Evolutionary conservation across 371 early-diverging fungal species (phyloP).

Genomic region (Rhizopus sp.): DNA sequence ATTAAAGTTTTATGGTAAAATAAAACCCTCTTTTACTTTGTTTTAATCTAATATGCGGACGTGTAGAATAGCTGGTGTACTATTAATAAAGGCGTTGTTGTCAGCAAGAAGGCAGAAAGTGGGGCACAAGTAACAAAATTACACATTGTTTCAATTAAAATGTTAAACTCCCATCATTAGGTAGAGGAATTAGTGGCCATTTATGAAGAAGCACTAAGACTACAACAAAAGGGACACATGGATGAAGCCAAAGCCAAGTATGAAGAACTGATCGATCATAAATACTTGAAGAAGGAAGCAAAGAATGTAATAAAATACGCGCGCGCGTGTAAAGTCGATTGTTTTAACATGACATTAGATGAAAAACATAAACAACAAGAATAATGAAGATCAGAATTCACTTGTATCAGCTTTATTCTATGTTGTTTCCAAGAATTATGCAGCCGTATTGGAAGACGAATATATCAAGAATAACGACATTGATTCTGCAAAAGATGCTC

Average conservation of each 20-base stretch:
- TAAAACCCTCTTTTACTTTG: too few species aligned
- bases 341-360: conserved; percentile 3
- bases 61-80: conserved; percentile 35
- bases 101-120: conserved; percentile 26
- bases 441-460: conserved; percentile 52
- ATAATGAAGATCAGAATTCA: conserved; percentile 18
- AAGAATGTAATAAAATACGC: conserved; percentile 28
- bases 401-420: conserved; percentile 43
- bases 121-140: conserved; percentile 34
- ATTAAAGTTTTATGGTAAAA: too few species aligned
- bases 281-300: conserved; percentile 41
- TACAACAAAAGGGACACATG: conserved; percentile 48
- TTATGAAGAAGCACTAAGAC: conserved; percentile 51
- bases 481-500: conserved; percentile 36
- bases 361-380: conserved; percentile 2
- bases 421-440: conserved; percentile 66
- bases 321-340: neutral
- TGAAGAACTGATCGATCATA: conserved; percentile 46
- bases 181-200: conserved; percentile 50
- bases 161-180: conserved; percentile 22
- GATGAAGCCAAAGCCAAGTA: conserved; percentile 46
- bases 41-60: too few species aligned
- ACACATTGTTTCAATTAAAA: neutral
- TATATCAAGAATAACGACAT: conserved; percentile 13
- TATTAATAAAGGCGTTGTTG: conserved; percentile 30